Percentiles rank a stretch among this genome's conserved stretches.
Evolutionary conservation across 176 grass and related monocot species (phyloP).

Genomic region (Phyllostachys edulis): DNA sequence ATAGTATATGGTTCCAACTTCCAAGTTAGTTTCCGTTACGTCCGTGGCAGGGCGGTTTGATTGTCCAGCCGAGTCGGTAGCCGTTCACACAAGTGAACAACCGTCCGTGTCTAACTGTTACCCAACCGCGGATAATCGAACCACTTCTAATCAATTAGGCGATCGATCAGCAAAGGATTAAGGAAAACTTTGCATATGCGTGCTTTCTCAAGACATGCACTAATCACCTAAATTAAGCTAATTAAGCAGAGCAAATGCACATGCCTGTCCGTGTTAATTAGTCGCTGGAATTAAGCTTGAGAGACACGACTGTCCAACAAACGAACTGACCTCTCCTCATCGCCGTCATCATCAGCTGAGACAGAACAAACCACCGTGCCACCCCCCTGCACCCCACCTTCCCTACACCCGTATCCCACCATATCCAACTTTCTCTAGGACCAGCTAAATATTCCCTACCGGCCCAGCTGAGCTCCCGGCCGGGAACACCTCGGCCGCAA

Average conservation of each 20-base stretch:
- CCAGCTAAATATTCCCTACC: slow-evolving; percentile 44
- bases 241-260: neutral
- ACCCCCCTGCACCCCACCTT: slow-evolving; percentile 50
- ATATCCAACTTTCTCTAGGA: slow-evolving; percentile 43
- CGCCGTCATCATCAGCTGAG: slow-evolving; percentile 30
- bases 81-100: neutral
- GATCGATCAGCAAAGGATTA: neutral
- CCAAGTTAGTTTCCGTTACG: neutral
- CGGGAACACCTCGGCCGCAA: neutral
- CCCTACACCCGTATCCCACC: slow-evolving; percentile 63
- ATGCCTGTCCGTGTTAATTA: slow-evolving; percentile 37
- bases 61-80: neutral
- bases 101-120: neutral
- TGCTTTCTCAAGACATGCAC: slow-evolving; percentile 24
- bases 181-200: neutral
- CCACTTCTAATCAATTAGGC: neutral
- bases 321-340: slow-evolving; percentile 34
- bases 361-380: slow-evolving; percentile 49
- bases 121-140: neutral
- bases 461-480: slow-evolving; percentile 15
- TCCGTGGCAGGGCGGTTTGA: neutral
- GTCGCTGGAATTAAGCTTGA: slow-evolving; percentile 27
- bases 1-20: neutral
- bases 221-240: slow-evolving; percentile 19
- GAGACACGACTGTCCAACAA: slow-evolving; percentile 27